These are phyloP conservation scores for Trapa bicornis DNA, from an alignment of 345 rosid genomes.

Conservation along the genomic window DNA sequence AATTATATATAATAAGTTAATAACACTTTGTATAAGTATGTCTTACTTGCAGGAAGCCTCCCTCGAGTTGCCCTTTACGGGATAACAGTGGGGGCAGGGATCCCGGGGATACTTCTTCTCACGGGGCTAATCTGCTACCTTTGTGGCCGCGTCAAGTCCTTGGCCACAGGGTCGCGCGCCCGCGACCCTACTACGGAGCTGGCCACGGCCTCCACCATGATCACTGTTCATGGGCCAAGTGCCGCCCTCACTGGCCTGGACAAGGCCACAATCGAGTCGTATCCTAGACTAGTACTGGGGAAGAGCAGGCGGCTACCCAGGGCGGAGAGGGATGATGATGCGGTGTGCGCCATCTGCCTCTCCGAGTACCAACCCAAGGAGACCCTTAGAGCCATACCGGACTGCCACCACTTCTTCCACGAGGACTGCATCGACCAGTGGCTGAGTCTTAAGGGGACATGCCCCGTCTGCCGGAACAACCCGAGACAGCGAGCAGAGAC, in stretches of 20 bases:
- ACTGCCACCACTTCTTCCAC: conserved; percentile 20
- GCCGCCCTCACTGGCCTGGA: conserved; percentile 28
- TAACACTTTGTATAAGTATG: not conserved
- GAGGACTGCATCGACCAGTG: conserved; percentile 13
- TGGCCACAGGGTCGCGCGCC: conserved; percentile 9
- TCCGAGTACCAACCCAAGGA: conserved; percentile 28
- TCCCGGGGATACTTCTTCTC: conserved; percentile 31
- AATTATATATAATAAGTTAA: too few relatives aligned
- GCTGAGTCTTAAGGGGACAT: conserved; percentile 14
- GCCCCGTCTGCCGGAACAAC: conserved; percentile 14
- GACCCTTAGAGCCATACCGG: conserved; percentile 27
- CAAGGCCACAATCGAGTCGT: conserved; percentile 38
- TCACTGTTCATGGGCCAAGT: conserved; percentile 8
- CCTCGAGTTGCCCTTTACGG: conserved; percentile 35
- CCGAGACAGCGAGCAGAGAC: too few relatives aligned
- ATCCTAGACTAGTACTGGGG: conserved; percentile 32
- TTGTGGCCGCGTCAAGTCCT: conserved; percentile 22
- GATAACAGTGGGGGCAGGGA: conserved; percentile 38
- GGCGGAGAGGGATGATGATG: conserved; percentile 14
- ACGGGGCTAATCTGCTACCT: conserved; percentile 28
- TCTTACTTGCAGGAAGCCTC: conserved; percentile 17
- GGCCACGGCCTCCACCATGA: conserved; percentile 10
- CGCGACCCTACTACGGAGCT: conserved; percentile 5
- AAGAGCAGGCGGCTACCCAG: conserved; percentile 37
- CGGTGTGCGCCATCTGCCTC: conserved; percentile 31